Conservation (phyloP, 164 flowering plant genomes). For the Euptelea pleiosperma region DNA sequence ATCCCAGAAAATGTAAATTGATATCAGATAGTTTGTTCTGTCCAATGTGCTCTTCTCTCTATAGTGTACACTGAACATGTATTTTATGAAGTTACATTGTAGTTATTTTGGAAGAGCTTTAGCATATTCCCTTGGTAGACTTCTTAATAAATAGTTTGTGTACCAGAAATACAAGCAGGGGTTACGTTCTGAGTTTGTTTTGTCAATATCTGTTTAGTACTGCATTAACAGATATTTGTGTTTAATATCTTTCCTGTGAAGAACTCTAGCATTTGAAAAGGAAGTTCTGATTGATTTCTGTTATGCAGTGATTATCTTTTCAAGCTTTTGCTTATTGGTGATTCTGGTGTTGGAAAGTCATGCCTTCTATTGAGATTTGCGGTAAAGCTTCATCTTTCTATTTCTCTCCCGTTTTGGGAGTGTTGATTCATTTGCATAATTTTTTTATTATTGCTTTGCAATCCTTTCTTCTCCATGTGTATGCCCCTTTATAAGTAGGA, state of each 20-base stretch:
- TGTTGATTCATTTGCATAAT: no score
- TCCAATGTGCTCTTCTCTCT: no score
- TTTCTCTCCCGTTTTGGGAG: not conserved
- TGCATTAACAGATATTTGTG: not conserved
- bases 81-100: no score
- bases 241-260: not conserved
- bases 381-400: conserved; percentile 18
- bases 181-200: no score
- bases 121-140: no score
- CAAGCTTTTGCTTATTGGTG: conserved; percentile 45
- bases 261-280: not conserved
- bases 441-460: not conserved
- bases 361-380: conserved; percentile 43
- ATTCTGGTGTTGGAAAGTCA: conserved; percentile 45
- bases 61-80: no score
- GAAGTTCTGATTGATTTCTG: not conserved
- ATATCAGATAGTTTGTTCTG: no score
- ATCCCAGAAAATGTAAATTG: no score
- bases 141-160: no score
- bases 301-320: conserved; percentile 39
- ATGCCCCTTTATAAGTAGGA: not conserved
- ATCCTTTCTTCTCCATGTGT: no score
- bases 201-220: not conserved
- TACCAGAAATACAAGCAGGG: no score
- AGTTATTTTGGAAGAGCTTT: no score